Evolutionary conservation across 805 yeast genomes (phyloP), one percentile per base, ranked within the genome.

Genomic region (Jamesozyma rosinii): DNA sequence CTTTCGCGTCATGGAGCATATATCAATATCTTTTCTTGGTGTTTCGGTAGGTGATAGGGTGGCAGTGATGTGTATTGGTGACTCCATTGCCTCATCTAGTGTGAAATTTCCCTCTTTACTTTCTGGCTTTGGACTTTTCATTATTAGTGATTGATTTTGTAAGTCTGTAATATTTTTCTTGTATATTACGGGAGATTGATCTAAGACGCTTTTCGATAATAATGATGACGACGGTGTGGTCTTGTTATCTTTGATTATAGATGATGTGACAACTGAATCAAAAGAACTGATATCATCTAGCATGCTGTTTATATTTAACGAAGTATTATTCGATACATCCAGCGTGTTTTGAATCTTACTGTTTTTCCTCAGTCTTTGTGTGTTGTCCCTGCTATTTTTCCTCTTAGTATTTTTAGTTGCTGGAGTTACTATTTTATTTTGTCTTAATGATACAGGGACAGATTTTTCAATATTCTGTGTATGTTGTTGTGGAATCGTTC

Each of bases 151-250:
- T 10, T 20, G n/a, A 15, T 35, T 41, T 26, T 41, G 29, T 17
- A 26, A 26, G 34, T 35, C 41, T 13, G 77, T 83, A 66, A 68
- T 77, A 45, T 83, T 80, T 55, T 83, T 72, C 22, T 46, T 46
- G 22, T 49, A 50, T 17, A 51, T 42, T 32, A 53, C 51, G 8
- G 62, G 62, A 1, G 62, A 57, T 32, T 53, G 51, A 3, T 32
- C 35, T 9, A 11, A 17, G 5, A n/a, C 5, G 17, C 6, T n/a
- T 32, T 32, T 32, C 17, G 35, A 15, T 15, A n/a, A 5, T 31
- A 56, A 38, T 26, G 43, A 33, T 13, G 42, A 49, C 14, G 47
- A 37, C 18, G 51, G 46, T 2, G 48, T 30, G 2, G 46, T 19
- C 35, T 51, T 49, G 3, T 45, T 36, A 38, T 49, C 51, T 38